A percentile compares a stretch with the other conserved stretches of the same genome.
These are phyloP conservation scores for Eimeria sp. DNA, from an alignment of 169 alveolate species.

Conservation along the genomic window DNA sequence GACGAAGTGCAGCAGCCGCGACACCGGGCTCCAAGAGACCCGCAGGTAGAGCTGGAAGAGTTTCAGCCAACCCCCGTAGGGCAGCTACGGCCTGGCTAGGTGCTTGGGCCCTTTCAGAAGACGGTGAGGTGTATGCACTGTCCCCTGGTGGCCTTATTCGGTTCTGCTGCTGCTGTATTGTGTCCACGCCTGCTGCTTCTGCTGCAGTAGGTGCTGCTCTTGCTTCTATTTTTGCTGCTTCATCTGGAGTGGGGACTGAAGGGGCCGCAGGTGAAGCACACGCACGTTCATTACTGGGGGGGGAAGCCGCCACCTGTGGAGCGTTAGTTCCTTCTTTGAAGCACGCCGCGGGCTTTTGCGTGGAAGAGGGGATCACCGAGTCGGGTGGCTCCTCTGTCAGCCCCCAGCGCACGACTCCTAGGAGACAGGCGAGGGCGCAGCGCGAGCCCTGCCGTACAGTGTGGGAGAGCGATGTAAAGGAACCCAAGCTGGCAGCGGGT, in stretches of 20 bases:
- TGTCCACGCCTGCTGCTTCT: background rate
- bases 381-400: conserved; percentile 5
- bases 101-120: background rate
- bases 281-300: background rate
- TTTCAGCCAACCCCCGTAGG: conserved; percentile 39
- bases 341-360: too few species aligned
- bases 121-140: background rate
- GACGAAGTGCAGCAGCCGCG: conserved; percentile 64
- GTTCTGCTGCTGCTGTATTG: background rate
- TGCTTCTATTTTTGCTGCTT: background rate
- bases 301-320: background rate
- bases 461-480: conserved; percentile 45
- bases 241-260: background rate
- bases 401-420: background rate
- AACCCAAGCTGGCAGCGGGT: background rate
- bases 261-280: background rate
- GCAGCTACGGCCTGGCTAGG: background rate
- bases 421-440: conserved; percentile 23
- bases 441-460: conserved; percentile 47
- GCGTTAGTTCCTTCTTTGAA: background rate
- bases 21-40: conserved; percentile 60
- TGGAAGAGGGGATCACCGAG: background rate
- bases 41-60: conserved; percentile 59
- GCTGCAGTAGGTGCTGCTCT: background rate
- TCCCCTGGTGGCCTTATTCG: background rate